These are phyloP conservation scores for Hortiboletus flavorubellus DNA, from an alignment of 768 basidiomycete species.

Conservation along the genomic window DNA sequence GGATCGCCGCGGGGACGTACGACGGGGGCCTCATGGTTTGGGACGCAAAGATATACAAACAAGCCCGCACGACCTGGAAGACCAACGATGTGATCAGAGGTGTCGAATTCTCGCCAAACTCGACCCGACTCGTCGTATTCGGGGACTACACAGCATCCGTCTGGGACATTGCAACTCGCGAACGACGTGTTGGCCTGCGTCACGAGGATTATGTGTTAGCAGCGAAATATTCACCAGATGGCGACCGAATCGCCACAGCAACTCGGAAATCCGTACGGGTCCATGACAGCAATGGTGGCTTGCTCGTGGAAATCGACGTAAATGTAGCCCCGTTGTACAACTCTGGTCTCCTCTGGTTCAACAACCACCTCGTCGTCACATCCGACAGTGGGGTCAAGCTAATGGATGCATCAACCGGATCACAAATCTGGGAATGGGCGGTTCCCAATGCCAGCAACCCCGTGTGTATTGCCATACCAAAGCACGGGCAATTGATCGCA, in stretches of 20 bases:
- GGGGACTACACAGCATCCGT: not conserved
- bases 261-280: not conserved
- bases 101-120: not conserved
- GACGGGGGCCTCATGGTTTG: not conserved
- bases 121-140: not conserved
- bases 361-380: not conserved
- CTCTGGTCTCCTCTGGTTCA: not conserved
- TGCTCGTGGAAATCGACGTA: not conserved
- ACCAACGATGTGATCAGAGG: not conserved
- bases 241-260: not conserved
- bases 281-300: not conserved
- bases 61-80: no score
- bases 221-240: not conserved
- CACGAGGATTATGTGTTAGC: not conserved
- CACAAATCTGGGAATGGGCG: not conserved
- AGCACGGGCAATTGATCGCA: not conserved
- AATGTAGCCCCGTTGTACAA: not conserved
- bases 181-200: not conserved
- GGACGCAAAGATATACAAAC: not conserved
- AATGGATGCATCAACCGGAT: not conserved
- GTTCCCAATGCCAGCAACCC: not conserved
- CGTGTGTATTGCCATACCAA: not conserved
- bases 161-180: not conserved
- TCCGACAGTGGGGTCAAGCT: not conserved
- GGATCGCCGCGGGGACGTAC: not conserved